Evolutionary conservation across 73 alveolate genomes (phyloP).

Genomic region (Strombidium stylifer): DNA sequence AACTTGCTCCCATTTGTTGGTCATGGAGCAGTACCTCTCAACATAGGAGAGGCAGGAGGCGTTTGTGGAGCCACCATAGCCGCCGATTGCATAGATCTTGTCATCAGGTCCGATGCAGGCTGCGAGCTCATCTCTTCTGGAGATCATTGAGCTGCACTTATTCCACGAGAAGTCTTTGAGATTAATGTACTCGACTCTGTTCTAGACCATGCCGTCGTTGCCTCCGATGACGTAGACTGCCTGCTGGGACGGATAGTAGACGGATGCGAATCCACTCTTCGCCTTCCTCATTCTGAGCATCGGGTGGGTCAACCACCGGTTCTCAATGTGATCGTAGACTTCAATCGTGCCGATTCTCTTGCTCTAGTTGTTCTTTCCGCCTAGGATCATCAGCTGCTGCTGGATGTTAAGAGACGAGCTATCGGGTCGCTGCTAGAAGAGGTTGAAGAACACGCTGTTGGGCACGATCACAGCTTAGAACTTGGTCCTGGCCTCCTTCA

Average conservation of each 20-base stretch:
- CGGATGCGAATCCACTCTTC: conserved; percentile 81
- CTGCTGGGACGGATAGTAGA: conserved; percentile 13
- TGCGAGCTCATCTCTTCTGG: conserved; percentile 76
- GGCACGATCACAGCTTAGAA: conserved; percentile 11
- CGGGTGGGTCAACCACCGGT: conserved; percentile 30
- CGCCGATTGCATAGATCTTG: conserved; percentile 82
- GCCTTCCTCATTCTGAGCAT: conserved; percentile 58
- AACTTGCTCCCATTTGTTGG: conserved; percentile 77
- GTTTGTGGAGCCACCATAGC: conserved; percentile 72
- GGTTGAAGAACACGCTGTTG: too few species aligned
- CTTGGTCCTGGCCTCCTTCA: conserved; percentile 23
- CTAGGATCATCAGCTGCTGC: conserved; percentile 63
- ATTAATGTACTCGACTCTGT: conserved; percentile 65
- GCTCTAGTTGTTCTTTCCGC: conserved; percentile 79
- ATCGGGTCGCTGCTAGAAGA: too few species aligned
- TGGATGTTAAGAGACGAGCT: too few species aligned
- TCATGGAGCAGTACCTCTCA: conserved; percentile 73
- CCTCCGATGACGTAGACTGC: conserved; percentile 77
- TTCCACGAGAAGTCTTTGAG: too few species aligned
- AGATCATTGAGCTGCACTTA: conserved; percentile 6
- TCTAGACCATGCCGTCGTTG: conserved; percentile 76
- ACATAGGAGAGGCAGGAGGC: conserved; percentile 69
- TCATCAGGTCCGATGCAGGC: conserved; percentile 69
- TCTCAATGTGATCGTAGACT: conserved; percentile 49
- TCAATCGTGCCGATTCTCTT: conserved; percentile 63